Evolutionary conservation across 345 rosid species (phyloP).

Genomic region (Populus alba): DNA sequence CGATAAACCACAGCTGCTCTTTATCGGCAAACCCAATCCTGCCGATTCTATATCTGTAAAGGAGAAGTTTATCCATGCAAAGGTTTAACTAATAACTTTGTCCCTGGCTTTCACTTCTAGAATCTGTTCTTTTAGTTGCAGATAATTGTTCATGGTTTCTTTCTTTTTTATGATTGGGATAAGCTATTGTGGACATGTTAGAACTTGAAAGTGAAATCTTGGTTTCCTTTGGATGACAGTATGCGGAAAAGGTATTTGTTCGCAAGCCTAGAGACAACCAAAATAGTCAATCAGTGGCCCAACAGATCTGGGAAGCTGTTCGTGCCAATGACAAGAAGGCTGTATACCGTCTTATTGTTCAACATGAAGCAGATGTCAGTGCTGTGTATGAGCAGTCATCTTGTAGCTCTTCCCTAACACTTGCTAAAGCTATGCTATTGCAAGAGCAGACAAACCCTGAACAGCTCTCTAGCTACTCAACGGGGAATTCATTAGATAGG

Average conservation of each 20-base stretch:
- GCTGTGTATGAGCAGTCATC: slow-evolving; percentile 57
- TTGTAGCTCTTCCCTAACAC: slow-evolving; percentile 66
- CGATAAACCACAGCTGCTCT: slow-evolving; percentile 57
- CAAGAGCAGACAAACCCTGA: slow-evolving; percentile 67
- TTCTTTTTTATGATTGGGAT: not conserved
- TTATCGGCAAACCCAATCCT: slow-evolving; percentile 61
- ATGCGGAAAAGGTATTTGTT: slow-evolving; percentile 86
- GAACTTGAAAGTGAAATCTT: slow-evolving; percentile 2
- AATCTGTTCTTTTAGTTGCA: not conserved
- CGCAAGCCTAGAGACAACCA: slow-evolving; percentile 65
- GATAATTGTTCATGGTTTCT: not conserved
- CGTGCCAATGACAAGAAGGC: slow-evolving; percentile 87
- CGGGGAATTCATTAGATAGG: slow-evolving; percentile 62
- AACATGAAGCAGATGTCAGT: slow-evolving; percentile 72
- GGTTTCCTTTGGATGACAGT: slow-evolving; percentile 44
- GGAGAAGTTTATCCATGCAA: slow-evolving; percentile 97
- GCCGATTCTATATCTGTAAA: slow-evolving; percentile 76
- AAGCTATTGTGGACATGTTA: not conserved
- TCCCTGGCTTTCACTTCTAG: slow-evolving; percentile 16
- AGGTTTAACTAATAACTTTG: slow-evolving; percentile 44
- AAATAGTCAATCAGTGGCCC: slow-evolving; percentile 49
- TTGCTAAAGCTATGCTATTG: slow-evolving; percentile 75
- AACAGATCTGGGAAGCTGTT: slow-evolving; percentile 87
- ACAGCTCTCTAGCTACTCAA: slow-evolving; percentile 50
- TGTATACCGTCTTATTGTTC: slow-evolving; percentile 76